Percentiles rank a stretch among this genome's conserved stretches.
phyloP scores from a whole-genome alignment of 768 basidiomycete genomes.

The Artomyces pyxidatus region DNA sequence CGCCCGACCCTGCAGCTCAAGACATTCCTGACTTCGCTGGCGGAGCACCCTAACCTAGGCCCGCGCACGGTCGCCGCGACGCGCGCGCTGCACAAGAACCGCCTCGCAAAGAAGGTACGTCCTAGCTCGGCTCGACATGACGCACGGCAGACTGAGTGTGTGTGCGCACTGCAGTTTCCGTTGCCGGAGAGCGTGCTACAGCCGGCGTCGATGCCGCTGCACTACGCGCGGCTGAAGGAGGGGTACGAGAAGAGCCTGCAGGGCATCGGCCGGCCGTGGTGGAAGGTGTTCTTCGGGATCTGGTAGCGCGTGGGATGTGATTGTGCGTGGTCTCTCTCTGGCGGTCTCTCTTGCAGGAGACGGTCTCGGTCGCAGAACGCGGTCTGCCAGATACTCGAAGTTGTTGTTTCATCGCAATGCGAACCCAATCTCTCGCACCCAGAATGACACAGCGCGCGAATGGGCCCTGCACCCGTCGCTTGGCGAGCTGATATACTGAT shows the following conservation, averaged over 20 bases:
- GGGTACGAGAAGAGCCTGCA: conserved; percentile 68
- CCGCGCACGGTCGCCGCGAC: conserved; percentile 52
- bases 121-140: background rate
- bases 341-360: background rate
- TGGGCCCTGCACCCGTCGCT: too few relatives aligned
- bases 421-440: too few relatives aligned
- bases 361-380: background rate
- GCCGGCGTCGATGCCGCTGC: conserved; percentile 63
- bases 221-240: conserved; percentile 68
- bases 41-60: conserved; percentile 63
- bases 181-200: conserved; percentile 54
- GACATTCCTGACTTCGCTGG: conserved; percentile 53
- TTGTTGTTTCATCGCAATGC: too few relatives aligned
- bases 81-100: conserved; percentile 45
- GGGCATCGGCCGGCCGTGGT: conserved; percentile 75
- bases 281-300: conserved; percentile 75
- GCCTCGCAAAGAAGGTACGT: conserved; percentile 49
- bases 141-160: background rate
- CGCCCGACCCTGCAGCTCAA: conserved; percentile 70
- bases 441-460: too few relatives aligned
- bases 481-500: too few relatives aligned
- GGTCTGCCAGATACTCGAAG: background rate
- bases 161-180: conserved; percentile 43
- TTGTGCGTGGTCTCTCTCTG: background rate
- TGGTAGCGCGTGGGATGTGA: conserved; percentile 39